phyloP scores from a whole-genome alignment of 441 rosid genomes.

The Euphorbia celastroides region DNA sequence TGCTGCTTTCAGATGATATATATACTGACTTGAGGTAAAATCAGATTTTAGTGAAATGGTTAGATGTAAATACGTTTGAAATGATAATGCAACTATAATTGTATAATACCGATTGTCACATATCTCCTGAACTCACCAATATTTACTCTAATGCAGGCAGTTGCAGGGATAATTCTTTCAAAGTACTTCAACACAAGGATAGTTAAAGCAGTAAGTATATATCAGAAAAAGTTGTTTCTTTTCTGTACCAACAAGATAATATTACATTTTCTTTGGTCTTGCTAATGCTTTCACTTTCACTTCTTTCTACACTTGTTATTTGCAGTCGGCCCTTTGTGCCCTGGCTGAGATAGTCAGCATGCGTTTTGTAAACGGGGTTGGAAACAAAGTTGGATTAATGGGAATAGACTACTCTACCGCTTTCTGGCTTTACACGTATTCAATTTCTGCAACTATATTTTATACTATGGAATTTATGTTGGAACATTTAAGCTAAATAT shows the following conservation, averaged over 20 bases:
- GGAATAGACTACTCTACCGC: slow-evolving; percentile 76
- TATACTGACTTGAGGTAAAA: not conserved
- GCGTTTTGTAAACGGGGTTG: slow-evolving; percentile 65
- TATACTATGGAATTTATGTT: not conserved
- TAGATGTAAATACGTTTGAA: no score
- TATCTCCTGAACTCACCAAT: not conserved
- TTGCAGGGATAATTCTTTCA: slow-evolving; percentile 70
- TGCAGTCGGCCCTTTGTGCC: slow-evolving; percentile 72
- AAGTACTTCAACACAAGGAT: slow-evolving; percentile 66
- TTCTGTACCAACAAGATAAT: not conserved
- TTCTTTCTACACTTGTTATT: not conserved
- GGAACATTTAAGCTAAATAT: not conserved
- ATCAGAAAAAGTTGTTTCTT: not conserved
- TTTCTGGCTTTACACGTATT: slow-evolving; percentile 79
- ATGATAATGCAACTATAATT: no score
- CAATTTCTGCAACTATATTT: slow-evolving; percentile 12
- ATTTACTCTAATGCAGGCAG: slow-evolving; percentile 45
- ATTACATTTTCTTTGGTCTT: not conserved
- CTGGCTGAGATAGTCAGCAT: slow-evolving; percentile 77
- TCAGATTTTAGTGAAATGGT: not conserved
- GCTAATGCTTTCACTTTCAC: not conserved
- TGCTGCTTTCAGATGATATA: not conserved
- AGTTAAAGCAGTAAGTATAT: slow-evolving; percentile 63
- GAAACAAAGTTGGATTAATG: slow-evolving; percentile 56
- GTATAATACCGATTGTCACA: no score